Conservation (phyloP, 2,329 filamentous ascomycete species). For the Fusarium buharicum region DNA sequence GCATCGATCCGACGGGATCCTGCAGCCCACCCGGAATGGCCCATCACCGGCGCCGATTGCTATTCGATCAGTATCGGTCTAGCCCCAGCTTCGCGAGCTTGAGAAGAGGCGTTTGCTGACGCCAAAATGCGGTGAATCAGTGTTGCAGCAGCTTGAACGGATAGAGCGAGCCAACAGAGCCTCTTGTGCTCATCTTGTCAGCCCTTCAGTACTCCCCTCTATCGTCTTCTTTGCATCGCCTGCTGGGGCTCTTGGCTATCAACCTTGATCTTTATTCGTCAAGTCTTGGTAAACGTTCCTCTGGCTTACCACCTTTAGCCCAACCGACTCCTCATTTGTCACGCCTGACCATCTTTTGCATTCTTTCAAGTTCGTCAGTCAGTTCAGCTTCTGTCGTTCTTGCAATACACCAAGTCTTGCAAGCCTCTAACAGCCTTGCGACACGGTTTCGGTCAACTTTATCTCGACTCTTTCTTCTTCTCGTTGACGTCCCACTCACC, state of each 20-base stretch:
- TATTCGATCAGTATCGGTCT: conserved; percentile 36
- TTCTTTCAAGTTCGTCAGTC: conserved; percentile 37
- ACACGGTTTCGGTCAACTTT: conserved; percentile 31
- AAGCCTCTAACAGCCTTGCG: conserved; percentile 16
- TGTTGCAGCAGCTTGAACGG: conserved; percentile 20
- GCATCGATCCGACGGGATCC: conserved; percentile 32
- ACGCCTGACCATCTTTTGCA: conserved; percentile 27
- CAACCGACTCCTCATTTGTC: conserved; percentile 38
- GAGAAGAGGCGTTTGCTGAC: conserved; percentile 38
- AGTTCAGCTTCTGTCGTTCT: conserved; percentile 15
- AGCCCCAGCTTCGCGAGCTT: conserved; percentile 37
- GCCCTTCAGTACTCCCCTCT: conserved; percentile 18
- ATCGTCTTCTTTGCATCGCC: conserved; percentile 21
- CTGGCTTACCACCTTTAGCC: conserved; percentile 38
- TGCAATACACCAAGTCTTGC: conserved; percentile 6
- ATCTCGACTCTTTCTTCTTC: conserved; percentile 33
- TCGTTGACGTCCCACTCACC: conserved; percentile 41
- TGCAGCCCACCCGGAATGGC: conserved; percentile 44
- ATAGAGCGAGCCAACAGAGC: conserved; percentile 25
- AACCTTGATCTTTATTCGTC: conserved; percentile 35
- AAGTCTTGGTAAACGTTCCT: conserved; percentile 37
- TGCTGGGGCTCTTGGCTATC: conserved; percentile 28
- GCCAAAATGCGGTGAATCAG: conserved; percentile 48
- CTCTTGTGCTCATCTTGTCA: conserved; percentile 26
- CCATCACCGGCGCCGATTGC: conserved; percentile 24